Conservation (phyloP, 768 basidiomycete species). For the Tricholoma saponaceum region DNA sequence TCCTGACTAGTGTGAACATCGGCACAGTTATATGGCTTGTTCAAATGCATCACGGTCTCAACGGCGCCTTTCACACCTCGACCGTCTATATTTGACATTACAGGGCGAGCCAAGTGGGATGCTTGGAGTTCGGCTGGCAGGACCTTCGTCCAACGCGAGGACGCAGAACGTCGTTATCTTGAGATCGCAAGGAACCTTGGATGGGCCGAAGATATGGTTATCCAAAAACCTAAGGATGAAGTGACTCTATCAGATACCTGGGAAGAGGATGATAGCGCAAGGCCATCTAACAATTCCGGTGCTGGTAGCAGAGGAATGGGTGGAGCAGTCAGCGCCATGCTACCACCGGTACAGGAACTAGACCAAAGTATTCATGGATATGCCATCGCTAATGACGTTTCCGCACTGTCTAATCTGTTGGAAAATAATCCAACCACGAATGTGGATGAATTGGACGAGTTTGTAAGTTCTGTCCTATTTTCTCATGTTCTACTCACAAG, state of each 20-base stretch:
- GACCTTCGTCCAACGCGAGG: constrained; percentile 37
- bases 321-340: constrained; percentile 57
- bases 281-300: constrained; percentile 14
- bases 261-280: constrained; percentile 43
- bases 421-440: constrained; percentile 36
- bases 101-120: constrained; percentile 85
- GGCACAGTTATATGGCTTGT: constrained; percentile 77
- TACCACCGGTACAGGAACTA: constrained; percentile 26
- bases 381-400: constrained; percentile 55
- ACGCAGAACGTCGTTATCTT: constrained; percentile 64
- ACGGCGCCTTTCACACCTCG: constrained; percentile 48
- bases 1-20: constrained; percentile 27
- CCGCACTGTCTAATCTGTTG: constrained; percentile 41
- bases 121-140: constrained; percentile 62
- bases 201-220: constrained; percentile 42
- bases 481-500: constrained; percentile 2
- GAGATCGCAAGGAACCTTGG: constrained; percentile 66
- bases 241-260: constrained; percentile 27
- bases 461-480: constrained; percentile 45
- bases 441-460: constrained; percentile 65
- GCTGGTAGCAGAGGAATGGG: constrained; percentile 50
- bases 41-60: constrained; percentile 69
- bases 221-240: constrained; percentile 16
- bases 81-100: constrained; percentile 75
- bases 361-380: constrained; percentile 53